These are phyloP conservation scores for Cladophialophora bantiana DNA, from an alignment of 2,329 filamentous ascomycete genomes.

Conservation along the genomic window DNA sequence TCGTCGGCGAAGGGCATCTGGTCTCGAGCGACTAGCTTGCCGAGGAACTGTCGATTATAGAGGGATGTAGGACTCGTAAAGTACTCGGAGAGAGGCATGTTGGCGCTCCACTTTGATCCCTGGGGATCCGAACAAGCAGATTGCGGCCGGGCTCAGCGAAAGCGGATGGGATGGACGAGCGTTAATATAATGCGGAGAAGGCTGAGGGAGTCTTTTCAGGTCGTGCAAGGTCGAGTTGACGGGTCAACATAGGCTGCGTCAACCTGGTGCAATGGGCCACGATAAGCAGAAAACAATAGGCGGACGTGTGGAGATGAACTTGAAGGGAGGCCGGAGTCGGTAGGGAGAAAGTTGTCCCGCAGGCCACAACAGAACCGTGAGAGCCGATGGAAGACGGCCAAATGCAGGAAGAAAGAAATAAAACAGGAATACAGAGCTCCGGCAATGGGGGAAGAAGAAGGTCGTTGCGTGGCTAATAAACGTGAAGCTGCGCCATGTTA, in stretches of 20 bases:
- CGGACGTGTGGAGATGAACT: background rate
- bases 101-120: background rate
- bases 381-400: background rate
- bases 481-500: background rate
- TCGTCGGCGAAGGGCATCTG: constrained; percentile 33
- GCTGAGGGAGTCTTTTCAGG: background rate
- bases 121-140: background rate
- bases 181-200: background rate
- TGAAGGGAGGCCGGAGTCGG: constrained; percentile 6
- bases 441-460: background rate
- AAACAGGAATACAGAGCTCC: background rate
- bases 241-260: constrained; percentile 1
- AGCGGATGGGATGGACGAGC: background rate
- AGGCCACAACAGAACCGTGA: background rate
- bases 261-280: constrained; percentile 11
- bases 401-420: background rate
- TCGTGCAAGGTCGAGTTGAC: background rate
- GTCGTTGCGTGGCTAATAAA: background rate
- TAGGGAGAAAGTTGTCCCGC: constrained; percentile 4
- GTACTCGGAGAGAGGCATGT: constrained; percentile 39
- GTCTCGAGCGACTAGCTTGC: constrained; percentile 31
- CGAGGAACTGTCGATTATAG: constrained; percentile 30
- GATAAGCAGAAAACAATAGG: background rate
- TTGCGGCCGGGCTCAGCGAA: background rate
- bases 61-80: constrained; percentile 37